Base-by-base conservation (phyloP, 2,329 filamentous ascomycete species). In the Penicillium paneum region DNA sequence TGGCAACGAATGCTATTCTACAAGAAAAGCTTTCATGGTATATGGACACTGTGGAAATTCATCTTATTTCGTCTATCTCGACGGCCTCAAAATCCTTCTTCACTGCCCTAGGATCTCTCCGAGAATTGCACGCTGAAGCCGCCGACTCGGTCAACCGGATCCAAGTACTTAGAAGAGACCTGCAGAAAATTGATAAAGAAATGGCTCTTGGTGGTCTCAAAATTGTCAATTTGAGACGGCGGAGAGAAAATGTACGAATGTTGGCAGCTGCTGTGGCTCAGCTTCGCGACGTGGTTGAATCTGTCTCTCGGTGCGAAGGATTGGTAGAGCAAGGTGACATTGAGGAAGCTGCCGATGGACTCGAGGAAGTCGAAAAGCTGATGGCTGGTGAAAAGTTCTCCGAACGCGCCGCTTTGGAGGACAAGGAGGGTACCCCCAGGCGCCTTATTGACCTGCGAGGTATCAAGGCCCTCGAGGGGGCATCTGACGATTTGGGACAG, bases 1-100 rank as follows among this genome's bases (percentile, higher is more conserved):
- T 99, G 28, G 93, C 93, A 8, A 97, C 92, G 0, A 99, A 99
- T 74, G 94, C 94, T 0, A 99, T 99, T 55, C 74, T 99, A 34
- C 94, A 99, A 71, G 94, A 99, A 74, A 99, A 99, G 74, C 79
- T 99, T 12, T 97, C 94, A 0, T 99, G 94, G 94, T 99, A 99
- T 72, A 96, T 99, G 91, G 94, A 99, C 71, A 99, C 94, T 0
- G 91, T 99, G 21, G 94, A 99, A 71, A 91, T 99, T 51, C 94
- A 99, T 70, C 79, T 99, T 8, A 97, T 99, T 64, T 91, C 90
- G 31, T 96, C 92, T 0, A 99, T 99, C 59, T 97, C 93, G 2
- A 91, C 90, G 0, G 94, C 94, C 1, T 97, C 94, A 0, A 91
- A 91, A 0, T 96, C 93, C 0, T 99, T 99, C 73, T 99, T 99